These are phyloP conservation scores for Exophiala sp. DNA, from an alignment of 2,329 filamentous ascomycete species.

Conservation along the genomic window DNA sequence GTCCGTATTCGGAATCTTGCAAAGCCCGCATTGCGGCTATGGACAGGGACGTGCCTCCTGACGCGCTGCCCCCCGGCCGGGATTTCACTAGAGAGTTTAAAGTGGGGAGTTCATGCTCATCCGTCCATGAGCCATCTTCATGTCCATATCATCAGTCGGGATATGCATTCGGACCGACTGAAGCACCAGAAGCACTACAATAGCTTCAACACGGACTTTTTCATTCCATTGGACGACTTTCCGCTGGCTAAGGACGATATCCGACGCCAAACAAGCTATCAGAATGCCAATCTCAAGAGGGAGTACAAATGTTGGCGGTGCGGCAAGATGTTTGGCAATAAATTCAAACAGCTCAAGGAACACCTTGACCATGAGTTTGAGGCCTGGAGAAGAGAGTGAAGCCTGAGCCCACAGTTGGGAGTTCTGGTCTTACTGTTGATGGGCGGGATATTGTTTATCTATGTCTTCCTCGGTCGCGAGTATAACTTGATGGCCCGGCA, in stretches of 20 bases:
- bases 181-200: constrained; percentile 87
- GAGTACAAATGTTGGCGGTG: constrained; percentile 84
- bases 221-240: constrained; percentile 72
- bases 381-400: constrained; percentile 62
- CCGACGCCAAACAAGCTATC: constrained; percentile 50
- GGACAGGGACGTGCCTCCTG: constrained; percentile 44
- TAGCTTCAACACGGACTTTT: constrained; percentile 79
- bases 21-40: constrained; percentile 59
- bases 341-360: constrained; percentile 65
- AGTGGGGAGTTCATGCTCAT: constrained; percentile 74
- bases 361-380: constrained; percentile 72
- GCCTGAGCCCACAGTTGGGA: not conserved
- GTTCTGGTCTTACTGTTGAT: not conserved
- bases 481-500: constrained; percentile 4
- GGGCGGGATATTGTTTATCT: constrained; percentile 5
- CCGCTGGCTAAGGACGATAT: constrained; percentile 63
- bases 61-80: constrained; percentile 58
- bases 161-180: constrained; percentile 66
- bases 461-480: constrained; percentile 1
- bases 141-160: constrained; percentile 76
- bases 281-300: constrained; percentile 53
- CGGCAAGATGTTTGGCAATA: constrained; percentile 63
- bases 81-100: constrained; percentile 72
- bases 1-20: constrained; percentile 53
- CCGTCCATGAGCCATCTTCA: constrained; percentile 92